Conservation (phyloP, 495 filamentous ascomycete genomes). For the Gamarada debralockiae region DNA sequence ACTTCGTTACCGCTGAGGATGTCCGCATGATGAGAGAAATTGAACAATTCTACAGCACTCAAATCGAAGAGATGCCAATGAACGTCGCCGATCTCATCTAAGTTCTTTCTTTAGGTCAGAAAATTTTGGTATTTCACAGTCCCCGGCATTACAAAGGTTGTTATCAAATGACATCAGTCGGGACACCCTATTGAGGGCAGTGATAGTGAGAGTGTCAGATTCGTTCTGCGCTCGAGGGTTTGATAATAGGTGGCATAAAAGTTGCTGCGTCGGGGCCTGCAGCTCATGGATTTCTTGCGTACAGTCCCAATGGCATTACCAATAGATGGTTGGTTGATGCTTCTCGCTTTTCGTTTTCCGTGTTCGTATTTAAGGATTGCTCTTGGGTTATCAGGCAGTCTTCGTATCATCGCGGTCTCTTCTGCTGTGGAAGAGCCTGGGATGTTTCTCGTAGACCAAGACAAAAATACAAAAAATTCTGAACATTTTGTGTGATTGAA, state of each 20-base stretch:
- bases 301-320: conserved; percentile 14
- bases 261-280: conserved; percentile 23
- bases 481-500: not conserved
- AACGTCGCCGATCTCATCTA: conserved; percentile 71
- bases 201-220: conserved; percentile 28
- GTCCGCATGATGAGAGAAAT: conserved; percentile 99
- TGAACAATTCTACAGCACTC: conserved; percentile 75
- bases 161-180: conserved; percentile 15
- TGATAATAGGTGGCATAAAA: conserved; percentile 26
- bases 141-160: conserved; percentile 9
- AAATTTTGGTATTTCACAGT: conserved; percentile 27
- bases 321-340: conserved; percentile 26
- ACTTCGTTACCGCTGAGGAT: conserved; percentile 99
- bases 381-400: conserved; percentile 17
- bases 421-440: conserved; percentile 8
- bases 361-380: conserved; percentile 24
- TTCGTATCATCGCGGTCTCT: conserved; percentile 15
- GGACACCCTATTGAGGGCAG: conserved; percentile 20
- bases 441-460: conserved; percentile 22
- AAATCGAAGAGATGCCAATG: conserved; percentile 87
- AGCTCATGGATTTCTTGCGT: conserved; percentile 22
- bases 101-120: conserved; percentile 9
- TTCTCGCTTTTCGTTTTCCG: conserved; percentile 18
- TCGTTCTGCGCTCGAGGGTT: conserved; percentile 26
- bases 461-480: conserved; percentile 15